Percentiles rank a stretch among this genome's conserved stretches.
Conservation (phyloP, 2,329 filamentous ascomycete genomes). For the Nigrospora sphaerica region DNA sequence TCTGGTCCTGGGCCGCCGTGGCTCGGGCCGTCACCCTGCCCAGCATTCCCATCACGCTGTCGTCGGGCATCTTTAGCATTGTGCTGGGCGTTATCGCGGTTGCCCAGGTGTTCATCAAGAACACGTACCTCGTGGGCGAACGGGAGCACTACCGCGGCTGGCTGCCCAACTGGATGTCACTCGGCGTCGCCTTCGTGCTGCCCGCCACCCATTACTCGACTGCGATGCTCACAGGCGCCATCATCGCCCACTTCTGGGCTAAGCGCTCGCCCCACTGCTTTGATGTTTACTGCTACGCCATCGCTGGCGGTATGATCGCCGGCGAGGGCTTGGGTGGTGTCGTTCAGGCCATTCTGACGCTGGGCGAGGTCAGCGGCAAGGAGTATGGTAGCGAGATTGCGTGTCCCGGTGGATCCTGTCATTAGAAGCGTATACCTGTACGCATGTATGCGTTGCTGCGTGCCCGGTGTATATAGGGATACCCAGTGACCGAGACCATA, state of each 20-base stretch:
- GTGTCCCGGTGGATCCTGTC: background rate
- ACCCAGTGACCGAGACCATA: too few relatives aligned
- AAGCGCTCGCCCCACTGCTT: slow-evolving; percentile 42
- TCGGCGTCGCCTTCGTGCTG: slow-evolving; percentile 48
- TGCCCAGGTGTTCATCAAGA: slow-evolving; percentile 43
- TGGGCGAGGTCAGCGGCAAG: slow-evolving; percentile 17
- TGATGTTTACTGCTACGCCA: slow-evolving; percentile 49
- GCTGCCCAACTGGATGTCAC: slow-evolving; percentile 56
- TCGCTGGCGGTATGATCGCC: slow-evolving; percentile 55
- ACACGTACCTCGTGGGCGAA: slow-evolving; percentile 43
- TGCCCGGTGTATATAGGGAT: too few relatives aligned
- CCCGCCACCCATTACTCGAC: slow-evolving; percentile 50
- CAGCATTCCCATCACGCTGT: slow-evolving; percentile 45
- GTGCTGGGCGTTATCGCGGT: slow-evolving; percentile 43
- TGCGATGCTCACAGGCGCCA: slow-evolving; percentile 49
- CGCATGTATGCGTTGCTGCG: too few relatives aligned
- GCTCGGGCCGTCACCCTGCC: slow-evolving; percentile 50
- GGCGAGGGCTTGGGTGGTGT: slow-evolving; percentile 58
- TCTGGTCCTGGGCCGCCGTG: slow-evolving; percentile 42
- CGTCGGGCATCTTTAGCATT: slow-evolving; percentile 49
- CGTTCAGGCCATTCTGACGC: slow-evolving; percentile 42
- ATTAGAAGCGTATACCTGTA: background rate
- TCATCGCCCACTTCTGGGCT: slow-evolving; percentile 45
- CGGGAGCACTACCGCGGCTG: slow-evolving; percentile 48
- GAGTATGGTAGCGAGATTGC: background rate